Evolutionary conservation across 2,329 filamentous ascomycete species (phyloP).

Genomic region (Diaporthe humulicola): DNA sequence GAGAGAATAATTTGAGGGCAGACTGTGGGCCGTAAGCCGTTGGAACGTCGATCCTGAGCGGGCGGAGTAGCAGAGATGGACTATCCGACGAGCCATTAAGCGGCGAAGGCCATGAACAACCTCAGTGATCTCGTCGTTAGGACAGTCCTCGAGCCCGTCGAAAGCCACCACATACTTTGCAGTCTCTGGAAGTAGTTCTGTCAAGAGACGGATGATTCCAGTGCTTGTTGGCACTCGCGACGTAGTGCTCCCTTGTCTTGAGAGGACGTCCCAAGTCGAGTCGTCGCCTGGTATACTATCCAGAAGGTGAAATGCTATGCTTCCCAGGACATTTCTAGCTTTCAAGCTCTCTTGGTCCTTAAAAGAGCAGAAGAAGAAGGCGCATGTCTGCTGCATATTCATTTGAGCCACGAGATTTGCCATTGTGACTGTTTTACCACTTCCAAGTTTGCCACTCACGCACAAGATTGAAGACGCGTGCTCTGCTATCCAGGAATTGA

Average conservation of each 20-base stretch:
- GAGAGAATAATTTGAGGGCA: not conserved
- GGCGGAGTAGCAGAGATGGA: conserved; percentile 14
- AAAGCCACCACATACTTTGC: not conserved
- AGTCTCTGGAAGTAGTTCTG: not conserved
- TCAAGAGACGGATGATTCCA: conserved; percentile 6
- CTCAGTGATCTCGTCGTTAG: not conserved
- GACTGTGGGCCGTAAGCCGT: not conserved
- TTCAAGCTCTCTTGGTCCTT: conserved; percentile 9
- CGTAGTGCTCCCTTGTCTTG: not conserved
- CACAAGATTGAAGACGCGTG: not conserved
- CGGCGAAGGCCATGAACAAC: not conserved
- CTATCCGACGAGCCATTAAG: not conserved
- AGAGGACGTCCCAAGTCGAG: not conserved
- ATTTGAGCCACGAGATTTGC: conserved; percentile 25
- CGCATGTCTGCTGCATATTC: conserved; percentile 2
- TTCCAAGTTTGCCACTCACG: conserved; percentile 29
- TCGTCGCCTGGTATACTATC: not conserved
- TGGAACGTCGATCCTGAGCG: conserved; percentile 17
- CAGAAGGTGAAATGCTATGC: conserved; percentile 25
- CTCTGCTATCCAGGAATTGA: conserved; percentile 11
- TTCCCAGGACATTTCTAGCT: not conserved
- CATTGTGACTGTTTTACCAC: conserved; percentile 29
- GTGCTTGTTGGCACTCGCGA: not conserved
- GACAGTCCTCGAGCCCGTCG: conserved; percentile 20
- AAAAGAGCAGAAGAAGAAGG: conserved; percentile 32